These are phyloP conservation scores for Candida ponderosae DNA, from an alignment of 805 yeast species.

Conservation along the genomic window DNA sequence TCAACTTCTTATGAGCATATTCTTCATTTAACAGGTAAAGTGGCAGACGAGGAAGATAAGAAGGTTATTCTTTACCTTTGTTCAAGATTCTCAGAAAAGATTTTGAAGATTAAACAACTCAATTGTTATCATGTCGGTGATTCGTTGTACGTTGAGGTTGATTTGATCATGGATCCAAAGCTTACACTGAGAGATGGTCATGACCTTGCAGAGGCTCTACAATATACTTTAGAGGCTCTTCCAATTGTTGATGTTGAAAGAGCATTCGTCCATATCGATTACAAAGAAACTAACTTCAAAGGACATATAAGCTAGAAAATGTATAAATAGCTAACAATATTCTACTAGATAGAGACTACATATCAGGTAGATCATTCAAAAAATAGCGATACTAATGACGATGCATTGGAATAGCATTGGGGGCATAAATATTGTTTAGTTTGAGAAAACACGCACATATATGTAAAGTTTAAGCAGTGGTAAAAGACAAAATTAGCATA, in stretches of 20 bases:
- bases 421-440: too few species aligned
- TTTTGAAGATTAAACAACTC: slow-evolving; percentile 54
- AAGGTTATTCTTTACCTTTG: slow-evolving; percentile 63
- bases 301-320: slow-evolving; percentile 23
- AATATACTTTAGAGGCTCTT: slow-evolving; percentile 70
- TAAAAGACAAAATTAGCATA: too few species aligned
- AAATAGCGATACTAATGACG: too few species aligned
- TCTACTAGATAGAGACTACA: too few species aligned
- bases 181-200: slow-evolving; percentile 59
- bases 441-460: too few species aligned
- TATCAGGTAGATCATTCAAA: too few species aligned
- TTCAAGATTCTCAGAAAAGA: slow-evolving; percentile 59
- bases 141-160: slow-evolving; percentile 68
- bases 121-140: slow-evolving; percentile 79
- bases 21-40: slow-evolving; percentile 66
- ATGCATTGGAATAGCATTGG: too few species aligned
- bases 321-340: too few species aligned
- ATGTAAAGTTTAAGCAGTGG: too few species aligned
- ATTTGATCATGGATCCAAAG: slow-evolving; percentile 47
- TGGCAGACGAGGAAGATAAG: slow-evolving; percentile 53
- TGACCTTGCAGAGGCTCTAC: slow-evolving; percentile 75
- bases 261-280: slow-evolving; percentile 76
- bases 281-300: slow-evolving; percentile 30
- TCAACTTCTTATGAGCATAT: slow-evolving; percentile 63
- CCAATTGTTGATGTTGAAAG: slow-evolving; percentile 72